A percentile compares a stretch with the other conserved stretches of the same genome.
Conservation (phyloP, 805 yeast species). For the Teunomyces kruisii region DNA sequence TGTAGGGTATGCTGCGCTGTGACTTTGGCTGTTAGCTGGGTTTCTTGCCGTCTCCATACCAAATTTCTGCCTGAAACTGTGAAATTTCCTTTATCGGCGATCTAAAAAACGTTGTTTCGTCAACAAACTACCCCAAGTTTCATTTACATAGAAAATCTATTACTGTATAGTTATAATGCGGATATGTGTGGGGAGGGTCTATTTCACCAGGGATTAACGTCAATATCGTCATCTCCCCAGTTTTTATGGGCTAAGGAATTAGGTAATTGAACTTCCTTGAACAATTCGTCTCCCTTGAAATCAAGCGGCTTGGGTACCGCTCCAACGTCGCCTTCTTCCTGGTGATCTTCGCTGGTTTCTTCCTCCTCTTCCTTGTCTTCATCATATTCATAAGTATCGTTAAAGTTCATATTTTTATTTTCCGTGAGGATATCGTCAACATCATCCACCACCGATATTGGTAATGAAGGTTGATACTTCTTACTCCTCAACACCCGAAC, state of each 20-base stretch:
- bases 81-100: no score
- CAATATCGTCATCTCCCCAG: conserved; percentile 49
- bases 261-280: conserved; percentile 50
- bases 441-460: conserved; percentile 66
- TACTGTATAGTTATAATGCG: neutral
- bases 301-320: conserved; percentile 3
- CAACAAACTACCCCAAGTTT: neutral
- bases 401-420: conserved; percentile 27
- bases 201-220: conserved; percentile 64
- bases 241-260: conserved; percentile 49
- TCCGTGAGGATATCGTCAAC: conserved; percentile 56
- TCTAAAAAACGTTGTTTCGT: neutral
- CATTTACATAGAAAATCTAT: neutral
- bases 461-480: conserved; percentile 69
- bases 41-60: no score
- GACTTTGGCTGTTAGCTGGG: no score
- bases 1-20: no score
- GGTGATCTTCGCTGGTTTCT: conserved; percentile 20
- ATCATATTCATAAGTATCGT: conserved; percentile 32
- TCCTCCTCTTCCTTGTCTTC: conserved; percentile 24
- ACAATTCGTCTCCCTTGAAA: conserved; percentile 48
- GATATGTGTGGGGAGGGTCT: neutral
- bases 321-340: neutral
- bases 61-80: no score
- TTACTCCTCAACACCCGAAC: conserved; percentile 51